Evolutionary conservation across 2,329 filamentous ascomycete genomes (phyloP), one percentile per base, ranked within the genome.

Genomic region (Tolypocladium album): DNA sequence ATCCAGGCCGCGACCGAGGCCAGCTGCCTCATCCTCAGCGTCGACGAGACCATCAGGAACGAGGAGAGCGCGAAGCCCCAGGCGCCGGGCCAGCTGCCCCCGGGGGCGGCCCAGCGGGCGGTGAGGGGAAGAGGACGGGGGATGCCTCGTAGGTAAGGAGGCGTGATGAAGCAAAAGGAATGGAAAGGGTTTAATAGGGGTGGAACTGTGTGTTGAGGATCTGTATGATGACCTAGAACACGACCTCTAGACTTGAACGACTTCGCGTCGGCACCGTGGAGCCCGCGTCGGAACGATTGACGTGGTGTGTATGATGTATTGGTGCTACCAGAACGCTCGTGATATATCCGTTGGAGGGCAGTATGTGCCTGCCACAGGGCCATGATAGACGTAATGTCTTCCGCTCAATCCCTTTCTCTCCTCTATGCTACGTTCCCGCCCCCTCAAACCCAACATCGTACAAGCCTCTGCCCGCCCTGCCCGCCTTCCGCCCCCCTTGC

Each of bases 21-120:
- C 27, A 89, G 89, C 67, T 99, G 94, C 78, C 78, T 99, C 78
- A 97, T 99, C 67, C 78, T 99, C 69, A 89, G 91, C 68, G 94
- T 99, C 60, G 94, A 99, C 72, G 94, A 99, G 85, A 99, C 94
- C 40, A 97, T 99, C 77, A 92, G 87, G 77, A 99, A 99, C 76
- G 91, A 99, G 79, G 92, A 97, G 79, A 96, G 90, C 69, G 83
- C 87, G 68, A 81, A 86, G 74, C 89, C 92, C 31, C 90, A 96
- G 75, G 91, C 86, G 11, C 93, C 93, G 0, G 83, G 85, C 60
- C 82, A 89, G 74, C 83, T 92, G 66, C 89, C 89, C 5, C 87
- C 88, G 1, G 89, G 89, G 66, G 92, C 93, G 27, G 92, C 93
- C 13, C 93, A 97, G 79, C 82, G 93, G 70, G 93, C 92, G 50